Percentiles rank a stretch among this genome's conserved stretches.
These are phyloP conservation scores for Sarocladium brachiariae DNA, from an alignment of 2,329 filamentous ascomycete genomes.

Conservation along the genomic window DNA sequence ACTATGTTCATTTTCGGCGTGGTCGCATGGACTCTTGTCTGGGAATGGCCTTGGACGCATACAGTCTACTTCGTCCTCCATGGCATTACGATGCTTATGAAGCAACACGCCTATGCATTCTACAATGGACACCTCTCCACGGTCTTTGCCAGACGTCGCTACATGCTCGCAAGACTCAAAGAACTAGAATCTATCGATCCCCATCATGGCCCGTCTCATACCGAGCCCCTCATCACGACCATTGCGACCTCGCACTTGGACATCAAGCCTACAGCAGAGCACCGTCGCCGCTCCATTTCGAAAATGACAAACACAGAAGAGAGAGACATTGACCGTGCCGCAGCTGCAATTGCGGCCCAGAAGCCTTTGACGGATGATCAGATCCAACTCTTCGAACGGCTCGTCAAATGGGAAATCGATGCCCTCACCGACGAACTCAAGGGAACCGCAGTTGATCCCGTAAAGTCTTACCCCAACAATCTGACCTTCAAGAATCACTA, in stretches of 20 bases:
- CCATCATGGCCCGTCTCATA: constrained; percentile 15
- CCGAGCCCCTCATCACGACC: constrained; percentile 32
- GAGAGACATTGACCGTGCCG: constrained; percentile 52
- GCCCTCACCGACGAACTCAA: constrained; percentile 57
- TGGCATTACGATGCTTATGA: constrained; percentile 72
- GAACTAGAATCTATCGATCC: constrained; percentile 50
- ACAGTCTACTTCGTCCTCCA: constrained; percentile 73
- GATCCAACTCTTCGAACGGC: constrained; percentile 54
- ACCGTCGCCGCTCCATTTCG: constrained; percentile 34
- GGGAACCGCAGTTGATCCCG: constrained; percentile 48
- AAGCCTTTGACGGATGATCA: constrained; percentile 55
- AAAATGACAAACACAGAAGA: constrained; percentile 27
- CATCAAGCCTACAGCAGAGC: constrained; percentile 32
- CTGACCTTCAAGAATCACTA: constrained; percentile 58
- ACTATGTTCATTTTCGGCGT: constrained; percentile 53
- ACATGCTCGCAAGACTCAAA: constrained; percentile 42
- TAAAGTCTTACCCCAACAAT: constrained; percentile 59
- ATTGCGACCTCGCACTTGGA: constrained; percentile 40
- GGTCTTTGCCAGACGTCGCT: constrained; percentile 42
- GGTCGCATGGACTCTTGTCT: constrained; percentile 58
- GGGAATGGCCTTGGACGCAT: constrained; percentile 79
- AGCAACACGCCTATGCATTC: constrained; percentile 73
- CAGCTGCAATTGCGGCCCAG: constrained; percentile 53
- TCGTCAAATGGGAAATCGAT: constrained; percentile 62
- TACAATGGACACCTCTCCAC: constrained; percentile 70